Percentiles rank a stretch among this genome's conserved stretches.
These are phyloP conservation scores for Moesziomyces parantarcticus DNA, from an alignment of 1,284 basidiomycete genomes.

Conservation along the genomic window DNA sequence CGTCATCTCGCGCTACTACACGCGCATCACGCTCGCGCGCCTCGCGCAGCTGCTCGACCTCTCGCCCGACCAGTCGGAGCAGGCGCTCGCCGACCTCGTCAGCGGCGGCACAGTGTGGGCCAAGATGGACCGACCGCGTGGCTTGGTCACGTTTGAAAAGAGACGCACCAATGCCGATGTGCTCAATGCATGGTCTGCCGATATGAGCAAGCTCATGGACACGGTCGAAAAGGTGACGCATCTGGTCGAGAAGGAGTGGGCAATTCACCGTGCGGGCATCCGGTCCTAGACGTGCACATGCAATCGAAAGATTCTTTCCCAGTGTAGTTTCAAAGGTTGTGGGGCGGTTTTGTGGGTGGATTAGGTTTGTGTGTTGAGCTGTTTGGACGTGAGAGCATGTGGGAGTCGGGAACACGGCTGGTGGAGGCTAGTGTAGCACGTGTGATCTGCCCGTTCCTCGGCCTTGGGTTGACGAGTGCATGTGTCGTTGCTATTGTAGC, in stretches of 20 bases:
- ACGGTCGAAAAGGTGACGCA: slow-evolving; percentile 66
- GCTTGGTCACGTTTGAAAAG: slow-evolving; percentile 80
- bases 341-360: no score
- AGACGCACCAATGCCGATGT: slow-evolving; percentile 68
- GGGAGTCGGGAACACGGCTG: no score
- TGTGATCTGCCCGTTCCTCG: no score
- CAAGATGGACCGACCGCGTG: slow-evolving; percentile 89
- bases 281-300: slow-evolving; percentile 3
- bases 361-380: no score
- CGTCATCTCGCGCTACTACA: slow-evolving; percentile 93
- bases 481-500: no score
- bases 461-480: no score
- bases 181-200: slow-evolving; percentile 95
- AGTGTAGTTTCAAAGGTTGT: no score
- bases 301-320: no score
- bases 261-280: slow-evolving; percentile 63
- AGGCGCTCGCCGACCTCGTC: slow-evolving; percentile 86
- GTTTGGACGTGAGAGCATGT: no score
- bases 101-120: slow-evolving; percentile 79
- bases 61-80: slow-evolving; percentile 82
- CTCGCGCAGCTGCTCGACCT: slow-evolving; percentile 90
- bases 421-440: no score
- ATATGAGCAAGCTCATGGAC: slow-evolving; percentile 83
- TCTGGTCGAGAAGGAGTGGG: slow-evolving; percentile 65
- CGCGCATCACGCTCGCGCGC: slow-evolving; percentile 85